These are phyloP conservation scores for Hibiscus trionum DNA, from an alignment of 345 rosid species.

Conservation along the genomic window DNA sequence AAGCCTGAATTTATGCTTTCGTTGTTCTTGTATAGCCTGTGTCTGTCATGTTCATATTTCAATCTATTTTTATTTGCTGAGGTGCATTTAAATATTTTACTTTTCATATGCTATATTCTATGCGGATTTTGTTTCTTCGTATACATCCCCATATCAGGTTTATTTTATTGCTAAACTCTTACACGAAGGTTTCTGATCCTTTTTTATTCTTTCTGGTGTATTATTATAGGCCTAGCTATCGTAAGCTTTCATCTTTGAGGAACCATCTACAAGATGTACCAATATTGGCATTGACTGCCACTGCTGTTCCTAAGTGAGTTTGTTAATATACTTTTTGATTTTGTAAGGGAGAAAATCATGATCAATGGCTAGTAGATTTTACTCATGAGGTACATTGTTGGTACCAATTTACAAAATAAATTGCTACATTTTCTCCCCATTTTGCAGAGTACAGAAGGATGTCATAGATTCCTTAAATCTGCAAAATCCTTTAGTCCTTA, in stretches of 20 bases:
- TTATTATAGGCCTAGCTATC: slow-evolving; percentile 69
- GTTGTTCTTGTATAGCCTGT: not conserved
- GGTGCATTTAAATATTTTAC: not conserved
- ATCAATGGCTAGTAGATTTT: not conserved
- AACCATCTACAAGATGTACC: slow-evolving; percentile 69
- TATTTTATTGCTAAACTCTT: slow-evolving; percentile 8
- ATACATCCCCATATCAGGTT: not conserved
- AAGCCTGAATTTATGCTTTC: not conserved
- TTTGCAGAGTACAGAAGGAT: slow-evolving; percentile 82
- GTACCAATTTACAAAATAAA: not conserved
- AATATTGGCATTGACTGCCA: slow-evolving; percentile 84
- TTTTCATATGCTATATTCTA: not conserved
- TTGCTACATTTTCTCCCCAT: slow-evolving; percentile 11
- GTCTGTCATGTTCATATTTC: not conserved
- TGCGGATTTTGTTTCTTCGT: not conserved
- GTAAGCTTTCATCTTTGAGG: slow-evolving; percentile 81
- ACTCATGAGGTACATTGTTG: not conserved
- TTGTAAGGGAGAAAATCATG: not conserved
- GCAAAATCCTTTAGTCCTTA: slow-evolving; percentile 71
- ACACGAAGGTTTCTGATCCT: not conserved
- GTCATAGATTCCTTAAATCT: slow-evolving; percentile 72
- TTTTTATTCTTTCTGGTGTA: not conserved
- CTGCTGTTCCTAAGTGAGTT: slow-evolving; percentile 90
- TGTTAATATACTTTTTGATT: slow-evolving; percentile 9
- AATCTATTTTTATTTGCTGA: not conserved